phyloP scores from a whole-genome alignment of 164 flowering plant genomes.

The Euptelea pleiosperma region DNA sequence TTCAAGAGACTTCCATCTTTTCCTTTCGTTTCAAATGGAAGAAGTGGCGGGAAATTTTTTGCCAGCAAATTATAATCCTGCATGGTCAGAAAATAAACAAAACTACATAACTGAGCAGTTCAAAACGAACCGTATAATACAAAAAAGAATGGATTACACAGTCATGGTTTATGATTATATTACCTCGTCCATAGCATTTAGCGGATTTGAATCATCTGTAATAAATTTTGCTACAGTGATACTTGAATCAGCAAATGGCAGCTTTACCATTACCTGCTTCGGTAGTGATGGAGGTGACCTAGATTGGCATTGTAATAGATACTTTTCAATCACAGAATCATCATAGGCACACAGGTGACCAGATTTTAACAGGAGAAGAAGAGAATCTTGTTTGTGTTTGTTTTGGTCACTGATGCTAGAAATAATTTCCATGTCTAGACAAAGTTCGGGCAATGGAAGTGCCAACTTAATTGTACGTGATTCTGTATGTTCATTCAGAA shows the following conservation, averaged over 20 bases:
- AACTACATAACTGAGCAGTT: background rate
- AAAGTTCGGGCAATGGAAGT: constrained; percentile 62
- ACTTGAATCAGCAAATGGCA: constrained; percentile 66
- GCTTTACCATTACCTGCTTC: constrained; percentile 54
- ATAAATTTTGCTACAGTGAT: constrained; percentile 54
- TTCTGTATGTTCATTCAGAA: constrained; percentile 72
- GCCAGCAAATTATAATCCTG: constrained; percentile 47
- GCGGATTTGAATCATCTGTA: constrained; percentile 29
- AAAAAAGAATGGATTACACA: background rate
- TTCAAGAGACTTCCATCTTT: constrained; percentile 42
- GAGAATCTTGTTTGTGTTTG: constrained; percentile 51
- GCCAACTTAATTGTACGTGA: constrained; percentile 71
- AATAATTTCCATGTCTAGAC: constrained; percentile 64
- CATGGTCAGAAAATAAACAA: constrained; percentile 16
- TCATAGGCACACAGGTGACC: constrained; percentile 61
- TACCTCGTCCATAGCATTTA: constrained; percentile 54
- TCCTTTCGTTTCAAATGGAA: constrained; percentile 45
- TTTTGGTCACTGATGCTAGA: constrained; percentile 43
- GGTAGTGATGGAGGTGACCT: constrained; percentile 76
- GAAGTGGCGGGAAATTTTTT: constrained; percentile 42
- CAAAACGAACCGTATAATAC: background rate
- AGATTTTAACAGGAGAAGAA: constrained; percentile 68
- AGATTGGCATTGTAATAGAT: constrained; percentile 65
- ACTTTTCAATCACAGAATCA: constrained; percentile 63
- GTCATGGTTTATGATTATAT: background rate